These are phyloP conservation scores for Fusarium xyrophilum DNA, from an alignment of 2,329 filamentous ascomycete genomes.

Conservation along the genomic window DNA sequence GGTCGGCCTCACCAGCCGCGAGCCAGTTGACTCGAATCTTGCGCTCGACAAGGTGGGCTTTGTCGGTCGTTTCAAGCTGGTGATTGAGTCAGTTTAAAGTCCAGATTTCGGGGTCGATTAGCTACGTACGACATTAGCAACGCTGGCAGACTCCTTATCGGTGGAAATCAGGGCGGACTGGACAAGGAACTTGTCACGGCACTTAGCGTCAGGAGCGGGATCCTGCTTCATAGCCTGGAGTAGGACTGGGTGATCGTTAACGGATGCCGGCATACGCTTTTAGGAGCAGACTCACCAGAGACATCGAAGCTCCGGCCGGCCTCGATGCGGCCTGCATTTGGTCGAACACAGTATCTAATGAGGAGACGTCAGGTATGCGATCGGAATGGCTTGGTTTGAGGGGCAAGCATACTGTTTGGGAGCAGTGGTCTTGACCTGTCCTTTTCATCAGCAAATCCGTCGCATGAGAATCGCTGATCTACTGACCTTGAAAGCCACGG, in stretches of 20 bases:
- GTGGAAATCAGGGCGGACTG: constrained; percentile 85
- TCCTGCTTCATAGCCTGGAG: constrained; percentile 98
- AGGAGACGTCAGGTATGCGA: constrained; percentile 29
- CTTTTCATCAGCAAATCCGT: constrained; percentile 23
- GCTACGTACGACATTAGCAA: constrained; percentile 76
- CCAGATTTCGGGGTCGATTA: neutral
- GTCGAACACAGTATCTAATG: constrained; percentile 92
- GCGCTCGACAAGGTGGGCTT: constrained; percentile 82
- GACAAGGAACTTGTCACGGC: constrained; percentile 97
- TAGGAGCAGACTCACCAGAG: constrained; percentile 67
- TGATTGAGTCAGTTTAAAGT: constrained; percentile 5
- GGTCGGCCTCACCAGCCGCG: constrained; percentile 57
- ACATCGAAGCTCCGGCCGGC: constrained; percentile 90
- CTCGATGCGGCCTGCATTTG: constrained; percentile 96
- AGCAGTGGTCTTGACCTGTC: constrained; percentile 95
- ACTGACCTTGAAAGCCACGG: constrained; percentile 74
- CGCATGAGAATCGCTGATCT: neutral
- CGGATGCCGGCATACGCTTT: neutral
- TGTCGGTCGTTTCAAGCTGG: constrained; percentile 82
- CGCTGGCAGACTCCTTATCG: constrained; percentile 83
- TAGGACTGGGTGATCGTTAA: constrained; percentile 67
- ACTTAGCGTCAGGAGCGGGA: constrained; percentile 83
- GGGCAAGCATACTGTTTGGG: constrained; percentile 82
- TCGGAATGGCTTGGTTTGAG: constrained; percentile 13
- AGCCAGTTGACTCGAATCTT: constrained; percentile 95